Conservation (phyloP, 495 filamentous ascomycete genomes). For the Neurospora pannonica region DNA sequence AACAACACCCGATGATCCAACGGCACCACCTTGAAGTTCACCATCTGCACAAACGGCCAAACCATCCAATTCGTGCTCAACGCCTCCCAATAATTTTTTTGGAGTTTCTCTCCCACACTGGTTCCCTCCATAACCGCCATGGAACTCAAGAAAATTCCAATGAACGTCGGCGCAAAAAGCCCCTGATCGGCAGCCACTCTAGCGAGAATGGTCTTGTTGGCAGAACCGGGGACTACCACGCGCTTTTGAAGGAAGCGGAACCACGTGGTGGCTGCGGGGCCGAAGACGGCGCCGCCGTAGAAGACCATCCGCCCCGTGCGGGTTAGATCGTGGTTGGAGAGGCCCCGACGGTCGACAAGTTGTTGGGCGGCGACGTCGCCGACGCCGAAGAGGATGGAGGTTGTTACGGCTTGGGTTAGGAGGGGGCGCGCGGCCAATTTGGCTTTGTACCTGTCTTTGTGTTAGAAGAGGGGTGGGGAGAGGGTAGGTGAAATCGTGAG, state of each 20-base stretch:
- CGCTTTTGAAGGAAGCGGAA: constrained; percentile 62
- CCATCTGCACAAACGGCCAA: constrained; percentile 84
- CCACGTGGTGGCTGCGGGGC: constrained; percentile 84
- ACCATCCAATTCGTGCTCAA: constrained; percentile 81
- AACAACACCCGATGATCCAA: constrained; percentile 77
- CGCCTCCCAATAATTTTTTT: constrained; percentile 54
- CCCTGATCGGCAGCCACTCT: constrained; percentile 77
- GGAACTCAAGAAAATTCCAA: constrained; percentile 70
- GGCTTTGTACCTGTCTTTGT: constrained; percentile 66
- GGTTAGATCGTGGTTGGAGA: constrained; percentile 68
- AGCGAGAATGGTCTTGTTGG: constrained; percentile 63
- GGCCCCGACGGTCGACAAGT: constrained; percentile 70
- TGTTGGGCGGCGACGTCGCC: constrained; percentile 94
- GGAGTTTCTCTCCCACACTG: constrained; percentile 60
- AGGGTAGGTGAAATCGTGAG: neutral
- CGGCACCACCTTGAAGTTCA: constrained; percentile 88
- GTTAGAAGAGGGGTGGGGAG: neutral
- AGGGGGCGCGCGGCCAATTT: constrained; percentile 72
- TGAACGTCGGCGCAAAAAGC: constrained; percentile 75
- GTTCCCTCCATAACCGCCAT: constrained; percentile 85
- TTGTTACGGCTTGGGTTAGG: constrained; percentile 81
- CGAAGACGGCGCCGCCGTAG: constrained; percentile 88
- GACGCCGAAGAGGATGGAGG: constrained; percentile 78
- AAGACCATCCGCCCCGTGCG: constrained; percentile 84
- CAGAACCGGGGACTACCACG: constrained; percentile 49